Base-by-base conservation (phyloP, 2,329 filamentous ascomycete genomes). In the Penicillium brevicompactum region DNA sequence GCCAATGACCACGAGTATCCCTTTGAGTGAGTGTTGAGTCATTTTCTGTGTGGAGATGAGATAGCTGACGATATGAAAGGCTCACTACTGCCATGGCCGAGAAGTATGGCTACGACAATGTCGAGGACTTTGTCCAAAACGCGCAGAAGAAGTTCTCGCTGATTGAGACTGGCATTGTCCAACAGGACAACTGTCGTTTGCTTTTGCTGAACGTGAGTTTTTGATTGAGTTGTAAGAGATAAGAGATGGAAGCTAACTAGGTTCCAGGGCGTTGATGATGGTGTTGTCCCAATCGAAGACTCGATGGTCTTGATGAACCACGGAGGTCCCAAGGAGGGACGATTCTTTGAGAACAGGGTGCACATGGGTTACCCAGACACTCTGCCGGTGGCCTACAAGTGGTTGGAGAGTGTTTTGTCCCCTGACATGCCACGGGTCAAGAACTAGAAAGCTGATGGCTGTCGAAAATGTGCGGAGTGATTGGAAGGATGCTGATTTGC, bases 1-100 rank as follows among this genome's bases (percentile, higher is more conserved):
- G 84, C 83, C 0, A 84, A 88, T 60, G 81, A 84, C 18, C 85
- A 88, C 61, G 87, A 89, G 72, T 89, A 87, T 67, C 85, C 85
- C 1, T 87, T 87, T 62, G 62, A 72, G 76, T 80, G 58, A 71
- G 75, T 73, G 2, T 16, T 14, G 13, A 10, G 5, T 27, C n/a
- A 30, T 14, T n/a, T 1, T 1, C 30, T 30, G 18, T 27, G 8
- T 13, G 4, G 16, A 16, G 34, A 16, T 18, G n/a, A 1, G n/a
- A 21, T 22, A 32, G 14, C 46, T 58, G 43, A 58, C 37, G 1
- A 53, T 46, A 21, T 44, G 14, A 18, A 54, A 82, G 79, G 24
- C 70, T 86, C 52, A 78, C 78, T 18, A 79, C 82, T 1, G 80
- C 82, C 8, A 78, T 88, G 68, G 81, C 82, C 0, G 74, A 79